Evolutionary conservation across 129 eudicot species (phyloP), one percentile per base, ranked within the genome.

Genomic region (Heracleum sosnowskyi): DNA sequence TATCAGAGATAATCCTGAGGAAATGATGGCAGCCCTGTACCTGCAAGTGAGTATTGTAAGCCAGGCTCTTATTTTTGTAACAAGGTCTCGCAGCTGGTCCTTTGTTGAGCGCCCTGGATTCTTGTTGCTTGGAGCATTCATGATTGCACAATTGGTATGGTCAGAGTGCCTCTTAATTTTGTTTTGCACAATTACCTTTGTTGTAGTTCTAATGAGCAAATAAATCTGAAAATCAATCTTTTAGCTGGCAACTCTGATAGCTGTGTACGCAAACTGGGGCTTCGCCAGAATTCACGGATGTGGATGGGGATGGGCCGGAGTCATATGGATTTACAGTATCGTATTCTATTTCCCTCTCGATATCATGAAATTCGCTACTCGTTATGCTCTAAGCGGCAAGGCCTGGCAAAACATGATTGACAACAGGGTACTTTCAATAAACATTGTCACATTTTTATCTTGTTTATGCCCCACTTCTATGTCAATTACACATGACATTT

Each of bases 261-360:
- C 98, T 13, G 98, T 94, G 0, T 94, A 94, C 34, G 98, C 98
- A 20, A 74, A 88, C 78, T 94, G 98, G 98, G 84, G 78, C 13
- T 94, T 91, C 10, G 97, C 98, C 22, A 85, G 90, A 77, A 90
- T 94, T 75, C 82, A 91, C 81, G 98, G 98, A 57, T 83, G 86
- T 51, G 98, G 98, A 2, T 94, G 98, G 98, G 97, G 98, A 85
- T 94, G 98, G 98, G 98, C 98, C 16, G 98, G 94, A 28, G 96
- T 87, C 20, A 86, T 94, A 80, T 94, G 98, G 98, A 64, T 91
- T 11, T 94, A 77, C 90, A 94, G 96, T 72, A 76, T 94, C n/a
- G 90, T 94, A 46, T 86, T 86, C 82, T 94, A 91, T 82, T 42
- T 94, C 53, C 98, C 98, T 40, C 92, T 94, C 0, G 98, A 94